Percentiles rank a stretch among this genome's conserved stretches.
Conservation (phyloP, 345 rosid species). For the Mangifera indica region DNA sequence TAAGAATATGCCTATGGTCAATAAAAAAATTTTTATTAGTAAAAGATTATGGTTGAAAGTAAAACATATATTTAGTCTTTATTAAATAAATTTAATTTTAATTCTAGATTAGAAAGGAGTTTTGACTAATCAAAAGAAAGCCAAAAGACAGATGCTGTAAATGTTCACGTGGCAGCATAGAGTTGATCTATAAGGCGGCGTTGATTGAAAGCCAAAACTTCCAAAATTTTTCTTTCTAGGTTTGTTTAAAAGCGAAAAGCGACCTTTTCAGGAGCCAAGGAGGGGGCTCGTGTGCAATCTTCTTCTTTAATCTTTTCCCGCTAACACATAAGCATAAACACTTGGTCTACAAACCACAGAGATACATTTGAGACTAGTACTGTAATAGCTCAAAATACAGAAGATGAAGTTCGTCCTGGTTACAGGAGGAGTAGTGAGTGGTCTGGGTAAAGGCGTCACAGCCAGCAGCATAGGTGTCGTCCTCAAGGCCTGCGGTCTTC, state of each 20-base stretch:
- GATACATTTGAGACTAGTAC: no score
- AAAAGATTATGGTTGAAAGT: not conserved
- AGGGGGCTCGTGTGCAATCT: no score
- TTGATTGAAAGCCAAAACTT: not conserved
- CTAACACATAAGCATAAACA: constrained; percentile 48
- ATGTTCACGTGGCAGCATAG: not conserved
- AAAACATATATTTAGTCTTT: no score
- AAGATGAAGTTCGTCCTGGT: constrained; percentile 91
- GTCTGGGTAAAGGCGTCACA: constrained; percentile 96
- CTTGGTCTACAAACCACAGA: constrained; percentile 1
- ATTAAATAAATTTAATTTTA: no score
- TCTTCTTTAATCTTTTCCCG: constrained; percentile 21
- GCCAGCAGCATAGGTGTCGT: constrained; percentile 98
- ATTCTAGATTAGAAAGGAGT: no score
- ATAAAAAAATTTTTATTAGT: no score
- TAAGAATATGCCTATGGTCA: not conserved
- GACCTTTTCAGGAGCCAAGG: not conserved
- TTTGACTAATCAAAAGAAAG: not conserved
- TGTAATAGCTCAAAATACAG: not conserved
- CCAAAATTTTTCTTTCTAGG: constrained; percentile 10
- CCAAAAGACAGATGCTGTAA: not conserved
- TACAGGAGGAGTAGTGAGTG: constrained; percentile 97
- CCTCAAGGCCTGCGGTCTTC: constrained; percentile 90
- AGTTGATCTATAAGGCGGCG: constrained; percentile 4
- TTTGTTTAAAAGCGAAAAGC: constrained; percentile 13